phyloP scores from a whole-genome alignment of 805 yeast genomes.

The Pichia phayaonensis region DNA sequence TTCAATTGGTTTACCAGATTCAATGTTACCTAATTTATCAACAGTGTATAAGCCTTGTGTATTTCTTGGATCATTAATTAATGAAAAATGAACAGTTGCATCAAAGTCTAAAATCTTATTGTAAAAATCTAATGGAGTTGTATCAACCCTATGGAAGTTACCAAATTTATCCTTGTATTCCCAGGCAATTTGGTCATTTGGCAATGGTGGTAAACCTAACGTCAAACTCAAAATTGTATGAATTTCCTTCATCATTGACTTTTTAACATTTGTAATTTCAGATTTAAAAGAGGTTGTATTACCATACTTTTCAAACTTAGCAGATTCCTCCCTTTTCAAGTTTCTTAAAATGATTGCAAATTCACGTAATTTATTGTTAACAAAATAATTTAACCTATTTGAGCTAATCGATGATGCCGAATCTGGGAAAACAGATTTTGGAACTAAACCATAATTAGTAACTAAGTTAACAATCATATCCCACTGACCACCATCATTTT shows the following conservation, averaged over 20 bases:
- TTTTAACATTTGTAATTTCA: slow-evolving; percentile 21
- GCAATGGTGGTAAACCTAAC: slow-evolving; percentile 74
- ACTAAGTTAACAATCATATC: slow-evolving; percentile 76
- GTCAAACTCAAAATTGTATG: slow-evolving; percentile 61
- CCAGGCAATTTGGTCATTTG: slow-evolving; percentile 61
- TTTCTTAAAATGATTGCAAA: slow-evolving; percentile 64
- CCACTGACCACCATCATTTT: slow-evolving; percentile 86
- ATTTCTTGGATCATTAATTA: slow-evolving; percentile 82
- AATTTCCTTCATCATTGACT: slow-evolving; percentile 48
- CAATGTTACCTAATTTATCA: slow-evolving; percentile 69
- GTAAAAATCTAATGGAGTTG: slow-evolving; percentile 66
- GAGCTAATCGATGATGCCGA: slow-evolving; percentile 50
- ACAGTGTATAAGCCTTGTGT: slow-evolving; percentile 61
- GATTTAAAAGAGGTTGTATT: not conserved
- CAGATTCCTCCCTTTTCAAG: slow-evolving; percentile 34
- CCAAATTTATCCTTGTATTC: slow-evolving; percentile 70
- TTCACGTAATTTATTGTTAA: slow-evolving; percentile 70
- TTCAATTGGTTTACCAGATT: slow-evolving; percentile 63
- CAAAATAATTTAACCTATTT: slow-evolving; percentile 50
- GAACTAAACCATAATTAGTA: slow-evolving; percentile 74
- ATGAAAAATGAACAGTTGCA: slow-evolving; percentile 49
- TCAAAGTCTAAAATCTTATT: slow-evolving; percentile 45
- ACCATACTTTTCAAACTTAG: slow-evolving; percentile 18
- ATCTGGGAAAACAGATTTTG: slow-evolving; percentile 68
- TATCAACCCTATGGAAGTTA: slow-evolving; percentile 39